Percentiles rank a stretch among this genome's conserved stretches.
Conservation (phyloP, 805 yeast species). For the Priceomyces medius region DNA sequence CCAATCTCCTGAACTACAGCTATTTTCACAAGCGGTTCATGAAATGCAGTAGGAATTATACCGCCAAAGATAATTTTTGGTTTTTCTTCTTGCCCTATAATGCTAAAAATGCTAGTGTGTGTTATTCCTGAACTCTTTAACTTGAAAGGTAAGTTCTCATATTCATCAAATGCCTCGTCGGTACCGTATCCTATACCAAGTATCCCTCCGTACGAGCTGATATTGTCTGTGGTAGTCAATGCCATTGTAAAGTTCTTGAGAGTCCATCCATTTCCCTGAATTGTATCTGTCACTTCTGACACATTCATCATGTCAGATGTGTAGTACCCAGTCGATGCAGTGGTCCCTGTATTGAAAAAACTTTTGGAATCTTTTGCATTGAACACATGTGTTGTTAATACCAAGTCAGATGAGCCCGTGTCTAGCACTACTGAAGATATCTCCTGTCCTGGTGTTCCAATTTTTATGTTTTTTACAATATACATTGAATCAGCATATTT, state of each 20-base stretch:
- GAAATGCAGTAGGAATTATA: constrained; percentile 27
- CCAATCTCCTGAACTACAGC: constrained; percentile 14
- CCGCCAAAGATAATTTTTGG: constrained; percentile 31
- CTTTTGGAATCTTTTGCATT: constrained; percentile 7
- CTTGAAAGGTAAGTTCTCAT: constrained; percentile 15
- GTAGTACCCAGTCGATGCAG: constrained; percentile 7
- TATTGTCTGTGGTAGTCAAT: not conserved
- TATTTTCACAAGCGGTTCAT: constrained; percentile 18
- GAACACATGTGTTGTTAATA: constrained; percentile 2
- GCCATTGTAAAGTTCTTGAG: constrained; percentile 4
- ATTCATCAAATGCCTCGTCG: constrained; percentile 10
- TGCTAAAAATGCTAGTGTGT: constrained; percentile 10
- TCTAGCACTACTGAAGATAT: constrained; percentile 13
- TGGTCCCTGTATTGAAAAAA: constrained; percentile 6
- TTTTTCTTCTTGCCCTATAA: constrained; percentile 9
- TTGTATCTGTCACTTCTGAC: not conserved
- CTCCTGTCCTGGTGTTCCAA: constrained; percentile 15
- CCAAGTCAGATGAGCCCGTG: constrained; percentile 20
- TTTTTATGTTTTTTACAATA: constrained; percentile 8
- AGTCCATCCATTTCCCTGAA: constrained; percentile 5
- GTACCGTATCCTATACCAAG: constrained; percentile 17
- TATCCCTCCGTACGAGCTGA: constrained; percentile 13
- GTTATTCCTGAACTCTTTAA: constrained; percentile 13
- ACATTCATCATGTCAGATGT: constrained; percentile 7
- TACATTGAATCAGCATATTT: constrained; percentile 8